Conservation (phyloP, 768 basidiomycete species). For the Mycena albidolilacea region DNA sequence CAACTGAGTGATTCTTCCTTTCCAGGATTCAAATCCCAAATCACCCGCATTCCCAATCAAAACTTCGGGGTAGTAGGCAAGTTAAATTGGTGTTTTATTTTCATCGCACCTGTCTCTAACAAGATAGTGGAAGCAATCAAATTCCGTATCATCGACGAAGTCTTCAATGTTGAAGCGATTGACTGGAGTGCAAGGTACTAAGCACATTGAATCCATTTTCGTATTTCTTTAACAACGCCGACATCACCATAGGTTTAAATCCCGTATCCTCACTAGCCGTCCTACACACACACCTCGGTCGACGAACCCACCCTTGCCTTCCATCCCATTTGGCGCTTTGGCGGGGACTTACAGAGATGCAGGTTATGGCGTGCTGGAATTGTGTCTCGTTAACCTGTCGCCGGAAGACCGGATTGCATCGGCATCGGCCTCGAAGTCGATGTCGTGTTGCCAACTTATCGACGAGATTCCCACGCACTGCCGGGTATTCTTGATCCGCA, state of each 20-base stretch:
- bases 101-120: too few species aligned
- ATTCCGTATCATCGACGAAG: conserved; percentile 44
- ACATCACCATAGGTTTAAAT: conserved; percentile 9
- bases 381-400: conserved; percentile 29
- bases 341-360: conserved; percentile 30
- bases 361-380: conserved; percentile 31
- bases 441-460: conserved; percentile 36
- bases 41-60: conserved; percentile 45
- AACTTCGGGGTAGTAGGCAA: conserved; percentile 41
- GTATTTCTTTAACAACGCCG: neutral
- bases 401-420: neutral
- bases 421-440: conserved; percentile 12
- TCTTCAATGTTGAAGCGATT: conserved; percentile 39
- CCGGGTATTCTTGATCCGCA: conserved; percentile 41
- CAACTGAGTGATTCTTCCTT: neutral
- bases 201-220: neutral
- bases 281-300: conserved; percentile 27
- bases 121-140: conserved; percentile 41
- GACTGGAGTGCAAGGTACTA: conserved; percentile 46
- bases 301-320: conserved; percentile 23
- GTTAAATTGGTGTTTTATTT: neutral
- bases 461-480: conserved; percentile 40
- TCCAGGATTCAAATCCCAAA: conserved; percentile 41
- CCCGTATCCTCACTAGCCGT: conserved; percentile 6
- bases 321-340: conserved; percentile 18